A percentile compares a stretch with the other conserved stretches of the same genome.
Conservation (phyloP, 2,329 filamentous ascomycete genomes). For the Mariannaea sp. region DNA sequence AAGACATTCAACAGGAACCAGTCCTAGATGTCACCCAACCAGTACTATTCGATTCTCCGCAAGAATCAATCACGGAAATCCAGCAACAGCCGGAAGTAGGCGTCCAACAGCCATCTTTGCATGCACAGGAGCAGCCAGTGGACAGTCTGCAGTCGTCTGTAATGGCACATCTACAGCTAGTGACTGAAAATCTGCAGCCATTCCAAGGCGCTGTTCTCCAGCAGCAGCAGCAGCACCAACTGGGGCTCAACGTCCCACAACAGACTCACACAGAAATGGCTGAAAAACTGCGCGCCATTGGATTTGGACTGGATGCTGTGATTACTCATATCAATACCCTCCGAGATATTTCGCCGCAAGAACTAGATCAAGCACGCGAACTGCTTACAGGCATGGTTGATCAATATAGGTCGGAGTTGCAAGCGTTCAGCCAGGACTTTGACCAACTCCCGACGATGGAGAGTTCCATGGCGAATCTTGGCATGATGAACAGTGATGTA, state of each 20-base stretch:
- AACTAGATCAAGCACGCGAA: conserved; percentile 1
- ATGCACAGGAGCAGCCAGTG: too few species aligned
- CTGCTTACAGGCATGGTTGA: neutral
- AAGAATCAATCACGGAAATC: neutral
- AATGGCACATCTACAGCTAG: neutral
- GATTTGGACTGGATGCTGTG: conserved; percentile 7
- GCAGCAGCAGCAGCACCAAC: neutral
- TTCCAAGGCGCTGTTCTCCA: too few species aligned
- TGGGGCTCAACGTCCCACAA: neutral
- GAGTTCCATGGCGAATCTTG: neutral
- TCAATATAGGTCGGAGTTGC: conserved; percentile 3
- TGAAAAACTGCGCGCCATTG: conserved; percentile 7
- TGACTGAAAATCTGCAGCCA: neutral
- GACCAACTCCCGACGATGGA: too few species aligned
- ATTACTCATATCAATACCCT: conserved; percentile 5
- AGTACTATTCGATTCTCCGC: neutral
- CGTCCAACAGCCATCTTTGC: too few species aligned
- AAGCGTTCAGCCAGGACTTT: conserved; percentile 5
- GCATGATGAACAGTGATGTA: neutral
- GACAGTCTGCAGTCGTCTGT: too few species aligned
- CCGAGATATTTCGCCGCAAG: neutral
- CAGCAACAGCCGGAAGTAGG: too few species aligned
- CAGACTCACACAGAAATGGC: conserved; percentile 3
- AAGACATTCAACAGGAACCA: neutral
- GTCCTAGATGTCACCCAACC: too few species aligned